Percentiles rank a stretch among this genome's conserved stretches.
Evolutionary conservation across 495 filamentous ascomycete species (phyloP).

Genomic region (Hypoxylon trugodes): DNA sequence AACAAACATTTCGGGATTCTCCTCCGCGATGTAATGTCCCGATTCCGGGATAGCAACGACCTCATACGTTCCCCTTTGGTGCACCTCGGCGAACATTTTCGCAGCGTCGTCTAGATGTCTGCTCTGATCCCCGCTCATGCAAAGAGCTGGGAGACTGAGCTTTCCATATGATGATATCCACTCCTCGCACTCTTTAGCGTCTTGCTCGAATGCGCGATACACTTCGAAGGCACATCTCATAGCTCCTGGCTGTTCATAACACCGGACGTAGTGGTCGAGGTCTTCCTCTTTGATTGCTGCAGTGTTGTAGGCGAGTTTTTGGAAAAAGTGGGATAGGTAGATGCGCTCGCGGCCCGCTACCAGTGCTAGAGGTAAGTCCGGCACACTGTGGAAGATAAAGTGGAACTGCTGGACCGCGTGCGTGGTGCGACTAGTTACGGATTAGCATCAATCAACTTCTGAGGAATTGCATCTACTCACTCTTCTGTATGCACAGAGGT

Average conservation of each 20-base stretch:
- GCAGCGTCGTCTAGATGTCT: constrained; percentile 35
- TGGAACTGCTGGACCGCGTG: constrained; percentile 49
- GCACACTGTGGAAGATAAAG: constrained; percentile 56
- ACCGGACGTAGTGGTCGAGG: constrained; percentile 50
- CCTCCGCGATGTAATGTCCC: constrained; percentile 53
- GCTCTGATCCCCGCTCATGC: constrained; percentile 47
- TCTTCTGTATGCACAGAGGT: constrained; percentile 42
- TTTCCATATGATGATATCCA: constrained; percentile 52
- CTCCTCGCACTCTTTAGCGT: constrained; percentile 47
- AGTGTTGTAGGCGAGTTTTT: constrained; percentile 48
- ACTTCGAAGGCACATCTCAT: constrained; percentile 49
- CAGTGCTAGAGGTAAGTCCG: constrained; percentile 52
- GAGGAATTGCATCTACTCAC: neutral
- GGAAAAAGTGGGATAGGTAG: constrained; percentile 58
- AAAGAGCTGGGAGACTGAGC: constrained; percentile 47
- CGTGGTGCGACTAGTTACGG: constrained; percentile 26
- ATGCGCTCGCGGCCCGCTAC: constrained; percentile 52
- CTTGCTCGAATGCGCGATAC: constrained; percentile 55
- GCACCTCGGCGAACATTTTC: constrained; percentile 48
- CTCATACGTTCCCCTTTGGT: constrained; percentile 41
- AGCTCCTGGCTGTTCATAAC: constrained; percentile 52
- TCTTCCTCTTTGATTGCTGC: constrained; percentile 46
- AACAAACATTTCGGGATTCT: constrained; percentile 53
- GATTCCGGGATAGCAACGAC: constrained; percentile 40
- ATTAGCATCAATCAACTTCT: neutral